These are phyloP conservation scores for Gastrodia elata DNA, from an alignment of 106 monocot species.

Conservation along the genomic window DNA sequence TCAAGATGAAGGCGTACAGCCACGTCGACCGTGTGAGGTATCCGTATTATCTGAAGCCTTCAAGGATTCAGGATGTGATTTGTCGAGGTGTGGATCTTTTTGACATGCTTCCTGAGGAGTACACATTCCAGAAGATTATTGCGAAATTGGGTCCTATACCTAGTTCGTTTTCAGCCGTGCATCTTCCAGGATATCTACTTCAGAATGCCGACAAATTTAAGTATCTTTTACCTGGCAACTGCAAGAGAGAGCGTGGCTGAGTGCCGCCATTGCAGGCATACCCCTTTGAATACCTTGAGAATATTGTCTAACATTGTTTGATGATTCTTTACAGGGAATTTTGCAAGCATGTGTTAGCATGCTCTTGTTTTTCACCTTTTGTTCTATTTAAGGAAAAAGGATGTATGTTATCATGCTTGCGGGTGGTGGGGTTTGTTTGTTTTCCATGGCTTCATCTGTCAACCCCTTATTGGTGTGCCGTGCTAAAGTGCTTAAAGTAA, in stretches of 20 bases:
- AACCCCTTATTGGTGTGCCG: neutral
- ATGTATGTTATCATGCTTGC: conserved; percentile 6
- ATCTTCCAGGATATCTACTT: conserved; percentile 43
- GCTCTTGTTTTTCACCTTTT: neutral
- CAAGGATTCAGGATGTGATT: conserved; percentile 66
- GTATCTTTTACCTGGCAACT: conserved; percentile 54
- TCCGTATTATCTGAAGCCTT: conserved; percentile 24
- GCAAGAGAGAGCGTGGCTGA: conserved; percentile 50
- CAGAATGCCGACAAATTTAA: conserved; percentile 37
- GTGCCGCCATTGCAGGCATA: neutral
- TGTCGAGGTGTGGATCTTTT: conserved; percentile 65
- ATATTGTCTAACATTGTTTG: conserved; percentile 16
- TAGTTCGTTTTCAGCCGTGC: conserved; percentile 40
- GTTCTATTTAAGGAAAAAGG: neutral
- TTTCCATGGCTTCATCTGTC: neutral
- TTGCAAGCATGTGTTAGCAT: neutral
- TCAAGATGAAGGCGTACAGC: conserved; percentile 93
- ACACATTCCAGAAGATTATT: conserved; percentile 53
- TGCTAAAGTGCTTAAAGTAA: neutral
- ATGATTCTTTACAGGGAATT: conserved; percentile 21
- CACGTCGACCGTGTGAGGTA: conserved; percentile 68
- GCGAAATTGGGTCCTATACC: conserved; percentile 59
- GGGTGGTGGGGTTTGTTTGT: neutral
- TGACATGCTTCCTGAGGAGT: conserved; percentile 80
- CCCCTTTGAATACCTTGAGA: neutral